Percentiles rank a stretch among this genome's conserved stretches.
phyloP scores from a whole-genome alignment of 2,329 filamentous ascomycete genomes.

The Tolypocladium inflatum region DNA sequence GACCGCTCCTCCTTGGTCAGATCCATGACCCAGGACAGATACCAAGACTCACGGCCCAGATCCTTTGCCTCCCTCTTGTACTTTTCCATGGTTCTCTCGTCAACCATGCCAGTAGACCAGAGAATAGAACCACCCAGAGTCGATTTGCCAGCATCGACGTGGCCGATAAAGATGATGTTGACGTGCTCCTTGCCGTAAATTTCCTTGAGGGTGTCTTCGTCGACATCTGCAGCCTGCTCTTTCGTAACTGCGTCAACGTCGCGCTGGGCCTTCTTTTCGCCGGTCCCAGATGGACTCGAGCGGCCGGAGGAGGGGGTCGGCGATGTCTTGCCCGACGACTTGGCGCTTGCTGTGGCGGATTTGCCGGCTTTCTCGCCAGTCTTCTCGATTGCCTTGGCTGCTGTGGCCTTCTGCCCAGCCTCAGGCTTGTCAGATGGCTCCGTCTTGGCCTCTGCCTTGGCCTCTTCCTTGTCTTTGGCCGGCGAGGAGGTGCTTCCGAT shows the following conservation, averaged over 20 bases:
- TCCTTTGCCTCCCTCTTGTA: slow-evolving; percentile 97
- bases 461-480: slow-evolving; percentile 29
- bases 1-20: slow-evolving; percentile 91
- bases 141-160: slow-evolving; percentile 97
- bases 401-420: slow-evolving; percentile 74
- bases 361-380: slow-evolving; percentile 55
- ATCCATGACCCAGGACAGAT: slow-evolving; percentile 96
- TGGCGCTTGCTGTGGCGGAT: slow-evolving; percentile 31
- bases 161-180: slow-evolving; percentile 96
- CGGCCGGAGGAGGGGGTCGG: slow-evolving; percentile 76
- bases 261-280: slow-evolving; percentile 44
- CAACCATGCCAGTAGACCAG: slow-evolving; percentile 96
- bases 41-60: slow-evolving; percentile 94
- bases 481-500: slow-evolving; percentile 26
- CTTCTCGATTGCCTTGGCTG: slow-evolving; percentile 87
- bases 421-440: slow-evolving; percentile 44
- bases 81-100: slow-evolving; percentile 96
- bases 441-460: slow-evolving; percentile 41
- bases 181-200: slow-evolving; percentile 91
- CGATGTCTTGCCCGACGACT: slow-evolving; percentile 59
- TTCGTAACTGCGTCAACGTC: slow-evolving; percentile 78
- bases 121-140: slow-evolving; percentile 91
- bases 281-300: slow-evolving; percentile 59
- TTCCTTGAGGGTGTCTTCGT: slow-evolving; percentile 70
- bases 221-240: slow-evolving; percentile 68